Evolutionary conservation across 2,329 filamentous ascomycete genomes (phyloP), one percentile per base, ranked within the genome.

Genomic region (Cytospora paraplurivora): DNA sequence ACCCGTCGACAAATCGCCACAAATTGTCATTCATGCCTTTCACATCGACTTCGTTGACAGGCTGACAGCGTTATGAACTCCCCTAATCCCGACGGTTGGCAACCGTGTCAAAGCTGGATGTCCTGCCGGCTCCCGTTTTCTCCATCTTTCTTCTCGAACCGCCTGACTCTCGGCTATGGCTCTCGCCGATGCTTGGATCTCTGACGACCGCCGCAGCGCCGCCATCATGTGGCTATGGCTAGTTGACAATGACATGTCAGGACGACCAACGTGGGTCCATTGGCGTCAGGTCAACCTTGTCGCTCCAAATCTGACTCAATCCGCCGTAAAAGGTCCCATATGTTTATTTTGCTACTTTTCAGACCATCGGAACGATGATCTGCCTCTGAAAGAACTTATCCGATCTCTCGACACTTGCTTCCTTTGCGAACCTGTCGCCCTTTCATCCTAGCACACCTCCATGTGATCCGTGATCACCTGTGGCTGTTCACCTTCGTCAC

Each of bases 401-500:
- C 27, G 27, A 27, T 27, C 38, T n/a, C 15, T n/a, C 38, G 5
- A 21, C 34, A 17, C 10, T 12, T 41, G 47, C 19, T 37, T 13
- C 37, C 7, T 11, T 12, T 19, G 41, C 27, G 21, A 5, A 35
- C n/a, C 11, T 15, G 17, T 34, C 12, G 21, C 32, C 27, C 50
- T 15, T 27, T 34, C 27, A 6, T 44, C 10, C 21, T 32, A 17
- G 11, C 15, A 15, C 8, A 37, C 35, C 3, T 21, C 17, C 21
- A 33, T 35, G 17, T n/a, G 3, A 21, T 12, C 32, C 54, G 10
- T 27, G 1, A 51, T 6, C 32, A 32, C n/a, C 44, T 32, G 27
- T 54, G 38, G 37, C 58, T n/a, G 5, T 53, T 34, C 58, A 50
- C 4, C 58, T 55, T 21, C 27, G 50, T 54, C 37, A 35, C 51